A percentile compares a stretch with the other conserved stretches of the same genome.
Conservation (phyloP, 352 stramenopile genomes). For the Pythium coloratum region DNA sequence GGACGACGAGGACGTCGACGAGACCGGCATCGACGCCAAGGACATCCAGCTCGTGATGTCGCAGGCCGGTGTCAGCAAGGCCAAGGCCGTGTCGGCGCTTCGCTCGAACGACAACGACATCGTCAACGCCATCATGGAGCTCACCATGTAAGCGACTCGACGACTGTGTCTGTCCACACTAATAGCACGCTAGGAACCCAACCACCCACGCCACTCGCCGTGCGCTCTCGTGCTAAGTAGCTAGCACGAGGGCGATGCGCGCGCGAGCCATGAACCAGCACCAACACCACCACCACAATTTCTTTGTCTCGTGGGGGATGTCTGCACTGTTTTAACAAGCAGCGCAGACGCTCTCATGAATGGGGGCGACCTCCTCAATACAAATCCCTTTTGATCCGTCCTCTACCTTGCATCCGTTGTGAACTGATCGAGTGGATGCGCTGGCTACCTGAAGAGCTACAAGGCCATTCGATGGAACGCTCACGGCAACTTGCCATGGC, state of each 20-base stretch:
- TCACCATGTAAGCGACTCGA: conserved; percentile 93
- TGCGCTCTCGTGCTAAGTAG: background rate
- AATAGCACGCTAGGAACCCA: conserved; percentile 33
- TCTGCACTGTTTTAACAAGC: background rate
- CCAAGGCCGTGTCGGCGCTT: conserved; percentile 95
- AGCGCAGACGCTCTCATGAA: background rate
- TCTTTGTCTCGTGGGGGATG: conserved; percentile 10
- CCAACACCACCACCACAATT: conserved; percentile 3
- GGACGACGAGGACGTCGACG: conserved; percentile 92
- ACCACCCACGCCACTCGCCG: conserved; percentile 22
- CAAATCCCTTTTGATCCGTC: conserved; percentile 4
- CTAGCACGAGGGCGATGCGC: background rate
- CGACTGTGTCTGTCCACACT: background rate
- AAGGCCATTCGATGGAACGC: too few relatives aligned
- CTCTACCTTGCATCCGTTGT: too few relatives aligned
- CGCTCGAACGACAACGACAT: conserved; percentile 99
- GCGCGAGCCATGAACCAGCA: conserved; percentile 29
- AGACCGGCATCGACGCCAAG: conserved; percentile 96
- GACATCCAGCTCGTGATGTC: conserved; percentile 99
- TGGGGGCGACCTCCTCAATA: background rate
- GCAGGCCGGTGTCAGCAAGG: conserved; percentile 90
- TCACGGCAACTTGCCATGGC: too few relatives aligned
- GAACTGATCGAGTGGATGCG: too few relatives aligned
- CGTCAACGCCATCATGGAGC: conserved; percentile 99
- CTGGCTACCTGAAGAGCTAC: too few relatives aligned